Base-by-base conservation (phyloP, 345 rosid species). In the Gossypium mustelinum region DNA sequence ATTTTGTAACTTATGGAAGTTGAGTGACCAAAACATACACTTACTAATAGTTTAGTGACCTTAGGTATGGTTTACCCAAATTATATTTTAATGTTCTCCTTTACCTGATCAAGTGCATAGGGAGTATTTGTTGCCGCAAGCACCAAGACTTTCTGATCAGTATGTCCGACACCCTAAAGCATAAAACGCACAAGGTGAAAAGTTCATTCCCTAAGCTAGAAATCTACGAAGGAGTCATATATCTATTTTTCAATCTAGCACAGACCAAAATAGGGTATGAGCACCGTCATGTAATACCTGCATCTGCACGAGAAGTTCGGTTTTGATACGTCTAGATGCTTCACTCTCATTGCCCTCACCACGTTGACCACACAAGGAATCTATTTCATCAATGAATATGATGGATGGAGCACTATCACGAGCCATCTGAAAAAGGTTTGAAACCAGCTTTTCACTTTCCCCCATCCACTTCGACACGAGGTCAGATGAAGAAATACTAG, bases 401-500 rank as follows among this genome's bases (percentile, higher is more conserved):
- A 90, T 90, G 45, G 96, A 89, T 2, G 96, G 96, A 61, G 91
- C 86, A 87, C 90, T 89, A 78, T 89, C 96, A 57, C 93, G 92
- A 60, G 96, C 92, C 96, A 90, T 89, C 76, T 89, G 84, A 70
- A 90, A 89, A 77, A 90, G 93, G 75, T 85, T 90, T 58, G 96
- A 87, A 43, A 90, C 96, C 48, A 90, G 87, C 86, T 90, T 90
- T 78, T 90, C 96, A 76, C 96, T 90, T 80, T 90, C 96, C 57
- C 96, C 96, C 96, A 90, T 90, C 96, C 96, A 90, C 83, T 90
- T 90, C 44, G 96, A 90, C 50, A 90, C 93, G 54, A 89, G 83
- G 79, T 90, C 96, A 11, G 96, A 90, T 2, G 96, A 90, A 70
- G 96, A 90, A 70, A 90, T 78, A 84, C 96, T 90, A 66, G 50